Evolutionary conservation across 2,329 filamentous ascomycete genomes (phyloP), one percentile per base, ranked within the genome.

Genomic region (Colletotrichum agaves): DNA sequence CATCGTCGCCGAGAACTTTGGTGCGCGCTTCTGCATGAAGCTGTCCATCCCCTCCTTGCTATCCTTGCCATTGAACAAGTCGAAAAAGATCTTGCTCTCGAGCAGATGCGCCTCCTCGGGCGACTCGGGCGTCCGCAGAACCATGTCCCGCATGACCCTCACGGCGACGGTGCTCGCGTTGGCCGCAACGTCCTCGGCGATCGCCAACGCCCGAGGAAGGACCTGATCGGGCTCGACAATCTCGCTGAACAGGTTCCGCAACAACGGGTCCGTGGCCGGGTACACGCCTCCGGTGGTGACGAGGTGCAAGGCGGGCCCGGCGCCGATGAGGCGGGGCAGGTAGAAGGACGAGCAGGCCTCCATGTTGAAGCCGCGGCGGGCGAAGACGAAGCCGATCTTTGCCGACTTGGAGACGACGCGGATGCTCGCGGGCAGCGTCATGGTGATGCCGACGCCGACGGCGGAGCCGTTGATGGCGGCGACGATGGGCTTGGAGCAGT

Each of bases 371-470:
- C 91, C 91, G 47, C 91, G 84, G 27, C 90, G 85, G 23, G 86
- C 84, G 76, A 94, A 94, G 17, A 93, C 90, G 75, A 93, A 92
- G 59, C 91, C 91, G 70, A 93, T 86, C 74, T 91, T 91, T 2
- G 90, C 89, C 11, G 80, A 78, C 44, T 79, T 75, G 71, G 86
- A 87, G 44, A 81, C 87, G 69, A 90, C 73, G 57, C 84, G 80
- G 59, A 87, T 81, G 55, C 81, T 82, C 59, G 84, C 84, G 2
- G 87, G 82, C 4, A 90, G 80, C 33, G 87, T 87, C 84, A 89
- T 87, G 41, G 87, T 90, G 71, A 89, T 85, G 23, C 88, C 87
- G 3, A 89, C 82, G 57, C 87, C 88, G 3, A 89, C 87, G 19
- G 86, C 87, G 50, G 81, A 81, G 17, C 88, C 88, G 74, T 89